Percentiles rank a stretch among this genome's conserved stretches.
phyloP scores from a whole-genome alignment of 1,139 yeast genomes.

The Wickerhamiella pararugosa region DNA sequence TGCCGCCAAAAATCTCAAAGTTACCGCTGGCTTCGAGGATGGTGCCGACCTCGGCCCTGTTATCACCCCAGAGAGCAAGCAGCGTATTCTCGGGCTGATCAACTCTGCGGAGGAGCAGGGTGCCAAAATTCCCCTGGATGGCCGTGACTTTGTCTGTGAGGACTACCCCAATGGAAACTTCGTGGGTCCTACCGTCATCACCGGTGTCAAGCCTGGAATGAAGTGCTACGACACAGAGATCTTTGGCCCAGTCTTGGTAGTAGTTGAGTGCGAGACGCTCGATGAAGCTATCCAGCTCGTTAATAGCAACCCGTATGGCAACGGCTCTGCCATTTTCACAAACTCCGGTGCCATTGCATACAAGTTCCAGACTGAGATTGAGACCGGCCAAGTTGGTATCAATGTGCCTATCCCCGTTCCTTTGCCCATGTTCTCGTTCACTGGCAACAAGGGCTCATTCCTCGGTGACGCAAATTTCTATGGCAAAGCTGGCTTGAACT shows the following conservation, averaged over 20 bases:
- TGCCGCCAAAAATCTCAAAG: slow-evolving; percentile 43
- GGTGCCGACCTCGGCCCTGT: slow-evolving; percentile 59
- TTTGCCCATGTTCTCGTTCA: slow-evolving; percentile 68
- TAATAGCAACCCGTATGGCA: slow-evolving; percentile 54
- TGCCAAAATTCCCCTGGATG: slow-evolving; percentile 49
- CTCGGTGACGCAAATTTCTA: slow-evolving; percentile 68
- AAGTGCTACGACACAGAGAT: slow-evolving; percentile 62
- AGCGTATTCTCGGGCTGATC: slow-evolving; percentile 42
- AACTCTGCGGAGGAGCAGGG: slow-evolving; percentile 39
- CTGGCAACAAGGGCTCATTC: slow-evolving; percentile 66
- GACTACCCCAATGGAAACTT: slow-evolving; percentile 56
- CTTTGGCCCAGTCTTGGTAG: slow-evolving; percentile 60
- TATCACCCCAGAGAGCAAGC: slow-evolving; percentile 43
- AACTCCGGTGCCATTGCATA: slow-evolving; percentile 54
- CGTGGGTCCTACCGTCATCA: slow-evolving; percentile 56
- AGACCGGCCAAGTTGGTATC: slow-evolving; percentile 67
- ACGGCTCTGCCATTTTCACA: slow-evolving; percentile 61
- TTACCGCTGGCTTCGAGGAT: slow-evolving; percentile 53
- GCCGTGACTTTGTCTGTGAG: slow-evolving; percentile 37
- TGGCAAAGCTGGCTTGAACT: slow-evolving; percentile 59
- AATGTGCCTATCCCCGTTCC: slow-evolving; percentile 81
- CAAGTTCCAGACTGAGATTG: slow-evolving; percentile 54
- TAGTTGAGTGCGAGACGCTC: slow-evolving; percentile 48
- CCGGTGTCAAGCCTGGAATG: slow-evolving; percentile 53
- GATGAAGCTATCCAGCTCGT: slow-evolving; percentile 60